Evolutionary conservation across 2,329 filamentous ascomycete species (phyloP).

Genomic region (Exophiala spinifera): DNA sequence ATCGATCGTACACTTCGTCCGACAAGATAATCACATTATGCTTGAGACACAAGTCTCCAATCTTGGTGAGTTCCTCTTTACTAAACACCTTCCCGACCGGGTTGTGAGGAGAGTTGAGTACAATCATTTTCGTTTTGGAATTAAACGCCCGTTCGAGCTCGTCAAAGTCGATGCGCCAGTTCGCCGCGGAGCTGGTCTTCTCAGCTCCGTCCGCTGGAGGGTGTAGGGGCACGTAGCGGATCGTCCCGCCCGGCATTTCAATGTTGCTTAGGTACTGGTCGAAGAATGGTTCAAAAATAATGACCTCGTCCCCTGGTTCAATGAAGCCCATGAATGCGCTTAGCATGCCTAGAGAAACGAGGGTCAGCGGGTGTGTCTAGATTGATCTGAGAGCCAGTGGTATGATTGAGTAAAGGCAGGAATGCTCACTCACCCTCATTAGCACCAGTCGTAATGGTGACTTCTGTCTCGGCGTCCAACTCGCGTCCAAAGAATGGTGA

Average conservation of each 20-base stretch:
- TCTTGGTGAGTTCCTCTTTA: conserved; percentile 73
- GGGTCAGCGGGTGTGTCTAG: no score
- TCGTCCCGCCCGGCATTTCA: conserved; percentile 92
- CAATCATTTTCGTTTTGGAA: conserved; percentile 90
- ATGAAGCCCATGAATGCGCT: conserved; percentile 98
- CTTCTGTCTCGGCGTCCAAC: conserved; percentile 84
- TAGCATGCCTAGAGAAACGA: conserved; percentile 66
- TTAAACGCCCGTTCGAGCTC: conserved; percentile 80
- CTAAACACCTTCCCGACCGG: conserved; percentile 96
- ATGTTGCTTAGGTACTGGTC: conserved; percentile 99
- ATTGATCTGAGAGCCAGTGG: no score
- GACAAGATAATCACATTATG: conserved; percentile 91
- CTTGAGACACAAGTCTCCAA: conserved; percentile 86
- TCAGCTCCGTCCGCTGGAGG: conserved; percentile 77
- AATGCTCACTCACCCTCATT: conserved; percentile 45
- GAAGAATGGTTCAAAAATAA: conserved; percentile 97
- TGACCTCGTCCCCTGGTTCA: conserved; percentile 91
- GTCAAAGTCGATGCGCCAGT: conserved; percentile 84
- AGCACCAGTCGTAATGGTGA: conserved; percentile 79
- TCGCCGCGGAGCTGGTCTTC: conserved; percentile 76
- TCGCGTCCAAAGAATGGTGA: conserved; percentile 79
- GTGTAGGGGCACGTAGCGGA: conserved; percentile 92
- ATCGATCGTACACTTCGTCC: conserved; percentile 88
- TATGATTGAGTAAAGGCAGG: background rate
- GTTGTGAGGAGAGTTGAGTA: conserved; percentile 71